These are phyloP conservation scores for Ceratocystis cubensis DNA, from an alignment of 2,329 filamentous ascomycete species.

Conservation along the genomic window DNA sequence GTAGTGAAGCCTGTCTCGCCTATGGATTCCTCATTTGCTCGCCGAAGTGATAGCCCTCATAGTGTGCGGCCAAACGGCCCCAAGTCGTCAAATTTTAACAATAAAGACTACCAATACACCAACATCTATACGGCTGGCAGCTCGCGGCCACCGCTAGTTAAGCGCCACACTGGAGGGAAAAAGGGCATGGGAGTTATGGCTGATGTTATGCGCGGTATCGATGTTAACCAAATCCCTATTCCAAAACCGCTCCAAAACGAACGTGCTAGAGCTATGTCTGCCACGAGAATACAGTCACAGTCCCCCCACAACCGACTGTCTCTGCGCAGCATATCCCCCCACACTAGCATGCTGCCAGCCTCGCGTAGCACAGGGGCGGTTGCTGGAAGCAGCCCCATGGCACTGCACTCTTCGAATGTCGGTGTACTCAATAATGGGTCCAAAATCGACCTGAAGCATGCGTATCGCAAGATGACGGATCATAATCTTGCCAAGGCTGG, in stretches of 20 bases:
- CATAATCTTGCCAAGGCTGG: conserved; percentile 52
- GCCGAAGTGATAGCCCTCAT: conserved; percentile 15
- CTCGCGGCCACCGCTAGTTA: conserved; percentile 36
- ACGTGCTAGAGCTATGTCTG: conserved; percentile 23
- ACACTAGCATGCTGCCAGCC: conserved; percentile 26
- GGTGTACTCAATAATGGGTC: conserved; percentile 48
- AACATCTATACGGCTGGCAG: conserved; percentile 43
- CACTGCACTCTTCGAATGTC: conserved; percentile 27
- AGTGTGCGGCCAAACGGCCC: conserved; percentile 28
- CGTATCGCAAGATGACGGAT: conserved; percentile 60
- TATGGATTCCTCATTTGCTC: conserved; percentile 7
- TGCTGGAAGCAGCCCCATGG: conserved; percentile 22
- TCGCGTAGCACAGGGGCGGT: conserved; percentile 27
- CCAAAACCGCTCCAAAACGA: conserved; percentile 34
- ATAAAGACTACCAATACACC: conserved; percentile 46
- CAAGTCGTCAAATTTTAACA: conserved; percentile 32
- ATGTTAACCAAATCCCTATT: conserved; percentile 38
- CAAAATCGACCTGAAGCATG: conserved; percentile 53
- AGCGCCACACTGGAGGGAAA: conserved; percentile 37
- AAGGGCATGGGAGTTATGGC: conserved; percentile 34
- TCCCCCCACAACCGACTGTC: conserved; percentile 40
- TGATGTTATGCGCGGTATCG: conserved; percentile 42
- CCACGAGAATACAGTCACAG: conserved; percentile 36
- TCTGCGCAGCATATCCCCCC: conserved; percentile 33
- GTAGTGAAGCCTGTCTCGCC: conserved; percentile 18